phyloP scores from a whole-genome alignment of 352 stramenopile genomes.

The Globisporangium uncinulatum region DNA sequence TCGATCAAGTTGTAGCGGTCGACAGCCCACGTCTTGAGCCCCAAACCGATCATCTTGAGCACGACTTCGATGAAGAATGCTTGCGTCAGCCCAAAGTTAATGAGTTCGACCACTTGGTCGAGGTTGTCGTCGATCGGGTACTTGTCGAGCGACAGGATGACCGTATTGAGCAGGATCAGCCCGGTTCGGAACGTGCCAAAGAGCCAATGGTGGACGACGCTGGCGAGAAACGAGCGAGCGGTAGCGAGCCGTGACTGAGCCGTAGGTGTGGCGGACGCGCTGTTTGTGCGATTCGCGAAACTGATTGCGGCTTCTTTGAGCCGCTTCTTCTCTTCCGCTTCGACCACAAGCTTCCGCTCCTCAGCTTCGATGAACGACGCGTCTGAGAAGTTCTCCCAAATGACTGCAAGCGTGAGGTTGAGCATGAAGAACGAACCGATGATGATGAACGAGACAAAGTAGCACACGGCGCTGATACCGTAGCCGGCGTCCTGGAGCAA shows the following conservation, averaged over 20 bases:
- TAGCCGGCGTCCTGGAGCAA: slow-evolving; percentile 51
- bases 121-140: slow-evolving; percentile 48
- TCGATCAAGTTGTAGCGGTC: slow-evolving; percentile 85
- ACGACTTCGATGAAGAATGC: slow-evolving; percentile 47
- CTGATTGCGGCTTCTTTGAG: slow-evolving; percentile 18
- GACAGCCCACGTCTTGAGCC: slow-evolving; percentile 35
- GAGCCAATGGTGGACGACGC: slow-evolving; percentile 37
- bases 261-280: not conserved
- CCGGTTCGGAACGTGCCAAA: slow-evolving; percentile 49
- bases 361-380: slow-evolving; percentile 52
- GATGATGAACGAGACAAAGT: slow-evolving; percentile 87
- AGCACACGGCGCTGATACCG: slow-evolving; percentile 47
- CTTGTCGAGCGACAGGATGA: slow-evolving; percentile 78
- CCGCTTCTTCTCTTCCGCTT: slow-evolving; percentile 20
- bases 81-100: slow-evolving; percentile 56
- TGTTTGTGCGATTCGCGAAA: slow-evolving; percentile 2
- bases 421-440: slow-evolving; percentile 90
- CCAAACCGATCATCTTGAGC: slow-evolving; percentile 75
- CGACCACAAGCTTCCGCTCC: slow-evolving; percentile 17
- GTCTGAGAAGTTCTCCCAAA: slow-evolving; percentile 80
- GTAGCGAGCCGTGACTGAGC: slow-evolving; percentile 12
- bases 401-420: slow-evolving; percentile 87
- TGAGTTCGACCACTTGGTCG: slow-evolving; percentile 36
- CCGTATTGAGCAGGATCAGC: slow-evolving; percentile 82
- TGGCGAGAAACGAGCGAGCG: slow-evolving; percentile 14